Base-by-base conservation (phyloP, 257 asterid genomes). In the Solanum piurae region DNA sequence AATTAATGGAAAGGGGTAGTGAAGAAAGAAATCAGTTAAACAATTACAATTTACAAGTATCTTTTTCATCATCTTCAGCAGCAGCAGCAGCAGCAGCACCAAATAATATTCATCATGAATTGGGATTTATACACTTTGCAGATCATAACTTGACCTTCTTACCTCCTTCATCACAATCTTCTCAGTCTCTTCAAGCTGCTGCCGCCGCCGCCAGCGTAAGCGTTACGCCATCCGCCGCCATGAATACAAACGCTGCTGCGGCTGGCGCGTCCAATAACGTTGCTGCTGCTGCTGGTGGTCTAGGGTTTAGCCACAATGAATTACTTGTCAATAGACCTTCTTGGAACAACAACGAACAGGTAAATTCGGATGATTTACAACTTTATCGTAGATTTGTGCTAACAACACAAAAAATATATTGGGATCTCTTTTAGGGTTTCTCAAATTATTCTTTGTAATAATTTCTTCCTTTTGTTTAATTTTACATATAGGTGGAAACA, bases 331-430 rank as follows among this genome's bases (percentile, higher is more conserved):
- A 89, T 86, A 93, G 91, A 90, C 90, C 95, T 83, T 93, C 97
- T 86, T 94, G 98, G 98, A 90, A 92, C 87, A 93, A 88, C 91
- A 93, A 88, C 91, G 92, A 95, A 88, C 96, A 94, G 95, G 97
- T 93, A 64, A 83, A n/a, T 62, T 62, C 12, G 68, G 38, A 40
- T 29, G 86, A 27, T 20, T 86, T 71, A 82, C 18, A 12, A 38
- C 9, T 5, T 86, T 27, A 25, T 27, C 83, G 75, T 8, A 29
- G 11, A 16, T 27, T 9, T 79, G 40, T 44, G 46, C 49, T n/a
- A 40, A 58, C 27, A 21, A 7, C n/a, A 2, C 8, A 77, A 29
- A 27, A 46, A 16, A 23, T 6, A 79, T 79, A 79, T 27, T 44
- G 16, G 0, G 66, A 79, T 79, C 25, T 79, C 40, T 27, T 79